Evolutionary conservation across 345 rosid genomes (phyloP).

Genomic region (Populus deltoides): DNA sequence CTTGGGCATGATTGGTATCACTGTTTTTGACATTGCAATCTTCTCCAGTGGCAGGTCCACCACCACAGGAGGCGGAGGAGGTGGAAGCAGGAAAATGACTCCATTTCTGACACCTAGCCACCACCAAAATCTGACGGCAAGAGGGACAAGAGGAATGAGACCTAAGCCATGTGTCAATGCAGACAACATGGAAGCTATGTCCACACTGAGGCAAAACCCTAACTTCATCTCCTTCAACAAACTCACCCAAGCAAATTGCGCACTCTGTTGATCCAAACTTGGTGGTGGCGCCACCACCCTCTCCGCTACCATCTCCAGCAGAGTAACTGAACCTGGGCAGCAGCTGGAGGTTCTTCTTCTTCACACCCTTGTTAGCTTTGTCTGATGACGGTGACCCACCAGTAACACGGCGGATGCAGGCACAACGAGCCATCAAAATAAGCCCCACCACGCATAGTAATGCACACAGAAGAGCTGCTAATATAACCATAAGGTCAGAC

Average conservation of each 20-base stretch:
- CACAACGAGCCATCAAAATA: slow-evolving; percentile 58
- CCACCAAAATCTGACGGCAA: slow-evolving; percentile 55
- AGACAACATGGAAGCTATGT: slow-evolving; percentile 73
- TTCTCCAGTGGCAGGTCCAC: background rate
- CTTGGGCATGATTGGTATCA: background rate
- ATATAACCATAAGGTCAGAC: slow-evolving; percentile 58
- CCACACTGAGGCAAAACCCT: slow-evolving; percentile 57
- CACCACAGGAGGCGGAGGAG: slow-evolving; percentile 3
- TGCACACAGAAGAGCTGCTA: slow-evolving; percentile 71
- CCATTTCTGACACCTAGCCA: slow-evolving; percentile 35
- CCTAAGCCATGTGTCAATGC: slow-evolving; percentile 62
- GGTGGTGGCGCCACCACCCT: slow-evolving; percentile 23
- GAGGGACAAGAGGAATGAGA: slow-evolving; percentile 75
- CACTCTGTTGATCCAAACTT: slow-evolving; percentile 47
- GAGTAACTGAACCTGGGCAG: slow-evolving; percentile 64
- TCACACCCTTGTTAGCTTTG: slow-evolving; percentile 55
- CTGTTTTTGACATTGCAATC: background rate
- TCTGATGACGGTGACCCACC: slow-evolving; percentile 19
- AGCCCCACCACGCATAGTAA: slow-evolving; percentile 68
- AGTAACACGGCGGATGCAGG: slow-evolving; percentile 45
- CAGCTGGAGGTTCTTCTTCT: slow-evolving; percentile 59
- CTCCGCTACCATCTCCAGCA: slow-evolving; percentile 22
- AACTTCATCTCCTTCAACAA: slow-evolving; percentile 56
- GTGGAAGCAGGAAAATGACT: slow-evolving; percentile 31
- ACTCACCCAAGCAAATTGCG: slow-evolving; percentile 72